Conservation (phyloP, 495 filamentous ascomycete species). For the Pseudomonodictys pantanalensis region DNA sequence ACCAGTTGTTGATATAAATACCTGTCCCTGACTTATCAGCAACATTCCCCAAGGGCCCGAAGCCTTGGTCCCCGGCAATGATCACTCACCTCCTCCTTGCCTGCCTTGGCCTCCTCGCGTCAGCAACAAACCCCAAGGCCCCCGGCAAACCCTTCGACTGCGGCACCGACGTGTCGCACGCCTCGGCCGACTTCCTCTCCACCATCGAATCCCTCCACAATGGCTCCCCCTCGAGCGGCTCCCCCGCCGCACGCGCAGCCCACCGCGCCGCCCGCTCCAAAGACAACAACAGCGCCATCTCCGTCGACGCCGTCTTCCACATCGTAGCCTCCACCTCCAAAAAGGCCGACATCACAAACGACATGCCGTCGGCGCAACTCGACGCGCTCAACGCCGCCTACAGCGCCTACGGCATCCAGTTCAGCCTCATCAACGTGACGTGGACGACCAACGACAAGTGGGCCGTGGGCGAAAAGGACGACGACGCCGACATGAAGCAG, state of each 20-base stretch:
- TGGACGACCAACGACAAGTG: constrained; percentile 59
- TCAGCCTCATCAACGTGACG: constrained; percentile 51
- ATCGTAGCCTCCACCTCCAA: constrained; percentile 52
- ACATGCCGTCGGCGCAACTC: constrained; percentile 46
- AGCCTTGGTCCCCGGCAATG: constrained; percentile 11
- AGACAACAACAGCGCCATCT: constrained; percentile 35
- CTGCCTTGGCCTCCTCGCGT: constrained; percentile 25
- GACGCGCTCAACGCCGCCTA: constrained; percentile 52
- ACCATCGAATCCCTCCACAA: constrained; percentile 34
- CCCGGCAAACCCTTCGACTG: constrained; percentile 40
- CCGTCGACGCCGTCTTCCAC: constrained; percentile 61
- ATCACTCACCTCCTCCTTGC: constrained; percentile 29
- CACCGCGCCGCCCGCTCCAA: constrained; percentile 19
- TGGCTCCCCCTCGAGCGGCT: neutral
- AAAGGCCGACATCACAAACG: constrained; percentile 51
- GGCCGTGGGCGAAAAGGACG: constrained; percentile 42
- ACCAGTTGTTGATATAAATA: too few species aligned
- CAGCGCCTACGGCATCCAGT: constrained; percentile 50
- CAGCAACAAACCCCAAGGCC: constrained; percentile 10
- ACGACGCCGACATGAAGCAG: constrained; percentile 56
- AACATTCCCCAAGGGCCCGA: neutral
- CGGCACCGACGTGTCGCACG: constrained; percentile 34
- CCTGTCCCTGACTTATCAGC: too few species aligned
- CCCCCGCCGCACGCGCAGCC: constrained; percentile 22
- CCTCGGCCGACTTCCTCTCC: constrained; percentile 32